Conservation (phyloP, 768 basidiomycete genomes). For the Auricularia heimuer region DNA sequence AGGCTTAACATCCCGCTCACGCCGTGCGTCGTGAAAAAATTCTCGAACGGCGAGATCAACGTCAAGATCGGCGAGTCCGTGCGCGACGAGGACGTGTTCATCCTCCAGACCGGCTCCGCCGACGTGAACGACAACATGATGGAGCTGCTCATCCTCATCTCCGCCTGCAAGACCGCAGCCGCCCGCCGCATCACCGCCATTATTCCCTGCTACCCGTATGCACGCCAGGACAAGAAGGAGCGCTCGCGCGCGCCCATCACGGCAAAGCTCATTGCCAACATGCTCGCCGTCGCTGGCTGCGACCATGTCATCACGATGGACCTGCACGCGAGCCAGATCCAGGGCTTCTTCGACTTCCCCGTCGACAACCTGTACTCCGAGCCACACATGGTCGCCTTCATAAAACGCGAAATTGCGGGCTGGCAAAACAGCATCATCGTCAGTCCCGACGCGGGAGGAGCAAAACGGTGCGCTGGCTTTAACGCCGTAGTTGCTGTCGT, state of each 20-base stretch:
- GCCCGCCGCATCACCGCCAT: constrained; percentile 94
- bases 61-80: constrained; percentile 93
- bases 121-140: constrained; percentile 95
- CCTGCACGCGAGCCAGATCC: constrained; percentile 93
- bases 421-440: constrained; percentile 88
- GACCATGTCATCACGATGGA: constrained; percentile 99
- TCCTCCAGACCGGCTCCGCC: constrained; percentile 83
- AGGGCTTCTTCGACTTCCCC: constrained; percentile 98
- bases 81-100: constrained; percentile 97
- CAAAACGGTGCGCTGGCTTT: constrained; percentile 69
- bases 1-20: constrained; percentile 86
- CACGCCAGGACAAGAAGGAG: constrained; percentile 97
- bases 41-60: constrained; percentile 92
- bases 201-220: constrained; percentile 96
- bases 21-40: constrained; percentile 77
- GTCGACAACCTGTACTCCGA: constrained; percentile 97
- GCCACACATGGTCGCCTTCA: constrained; percentile 88
- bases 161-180: constrained; percentile 94
- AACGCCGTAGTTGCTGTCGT: neutral
- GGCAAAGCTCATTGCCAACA: constrained; percentile 95
- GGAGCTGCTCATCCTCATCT: constrained; percentile 98
- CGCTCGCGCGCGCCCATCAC: constrained; percentile 93
- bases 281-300: constrained; percentile 93
- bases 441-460: constrained; percentile 95
- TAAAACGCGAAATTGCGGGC: constrained; percentile 75